Base-by-base conservation (phyloP, 805 yeast genomes). In the Metschnikowia lunata region DNA sequence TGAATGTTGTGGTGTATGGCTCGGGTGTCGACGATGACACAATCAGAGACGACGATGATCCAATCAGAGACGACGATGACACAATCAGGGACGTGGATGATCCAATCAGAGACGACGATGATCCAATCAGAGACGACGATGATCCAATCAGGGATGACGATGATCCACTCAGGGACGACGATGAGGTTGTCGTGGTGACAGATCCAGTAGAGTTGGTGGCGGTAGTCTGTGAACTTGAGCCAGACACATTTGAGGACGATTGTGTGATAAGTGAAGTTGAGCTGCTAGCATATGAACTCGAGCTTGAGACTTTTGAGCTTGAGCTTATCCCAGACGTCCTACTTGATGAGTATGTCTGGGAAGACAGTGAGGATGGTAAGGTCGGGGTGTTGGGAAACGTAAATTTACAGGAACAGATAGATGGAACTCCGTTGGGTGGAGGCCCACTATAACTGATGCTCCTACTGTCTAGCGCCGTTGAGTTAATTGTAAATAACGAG, bases 1-100 rank as follows among this genome's bases (percentile, higher is more conserved):
- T 18, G 23, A 18, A 18, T 18, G 23, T 18, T 18, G 23, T 18
- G 23, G 23, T 18, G 23, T 18, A 18, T 18, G 23, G 23, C 23
- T 3, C 23, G 23, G 23, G 4, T 41, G 47, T 27, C 43, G 34
- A 51, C 53, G 53, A 49, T 49, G 53, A 47, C 42, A 14, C 29
- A 38, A 18, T 18, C 23, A 18, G 4, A 3, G 23, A 18, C 23
- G 23, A 18, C 23, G 23, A 18, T 18, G 23, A 18, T 18, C 23
- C 23, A 18, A 18, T n/a, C n/a, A n/a, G n/a, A 18, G 23, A 18
- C 23, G 34, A 51, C 53, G 53, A 49, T 49, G 53, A 47, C 42
- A 14, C 29, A 38, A 18, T 18, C 23, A 18, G 4, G 3, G 23
- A 18, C 23, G 23, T 3, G 4, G 23, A 18, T 18, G 23, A 18